phyloP scores from a whole-genome alignment of 2,329 filamentous ascomycete genomes.

The Lecanosticta acicola region DNA sequence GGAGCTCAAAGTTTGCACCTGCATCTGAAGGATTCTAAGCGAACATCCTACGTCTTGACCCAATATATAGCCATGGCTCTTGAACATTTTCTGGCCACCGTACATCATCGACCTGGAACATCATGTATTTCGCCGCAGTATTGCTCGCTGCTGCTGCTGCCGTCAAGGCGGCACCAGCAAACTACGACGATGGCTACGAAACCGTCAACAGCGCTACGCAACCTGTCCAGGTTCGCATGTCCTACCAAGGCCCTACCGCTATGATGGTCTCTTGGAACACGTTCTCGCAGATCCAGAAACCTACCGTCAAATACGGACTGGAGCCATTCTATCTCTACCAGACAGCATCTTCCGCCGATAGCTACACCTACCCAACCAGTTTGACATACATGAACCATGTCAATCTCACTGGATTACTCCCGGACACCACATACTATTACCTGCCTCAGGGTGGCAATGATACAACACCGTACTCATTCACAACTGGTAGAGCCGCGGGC shows the following conservation, averaged over 20 bases:
- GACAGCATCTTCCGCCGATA: constrained; percentile 8
- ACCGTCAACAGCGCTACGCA: not conserved
- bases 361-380: constrained; percentile 17
- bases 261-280: constrained; percentile 12
- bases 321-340: constrained; percentile 5
- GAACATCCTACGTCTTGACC: too few relatives aligned
- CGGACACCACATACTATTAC: constrained; percentile 22
- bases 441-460: constrained; percentile 6
- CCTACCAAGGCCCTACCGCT: constrained; percentile 7
- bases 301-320: constrained; percentile 6
- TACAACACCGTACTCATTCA: constrained; percentile 8
- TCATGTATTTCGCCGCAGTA: too few relatives aligned
- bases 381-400: constrained; percentile 24
- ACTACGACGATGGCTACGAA: not conserved
- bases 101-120: too few relatives aligned
- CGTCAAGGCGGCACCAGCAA: too few relatives aligned
- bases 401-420: constrained; percentile 13
- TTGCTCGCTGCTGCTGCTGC: too few relatives aligned
- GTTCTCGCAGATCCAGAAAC: constrained; percentile 5
- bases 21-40: too few relatives aligned
- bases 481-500: constrained; percentile 24
- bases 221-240: constrained; percentile 8
- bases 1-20: too few relatives aligned
- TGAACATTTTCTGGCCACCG: too few relatives aligned
- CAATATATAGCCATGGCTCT: too few relatives aligned